These are phyloP conservation scores for Tylopilus vinaceipallidus DNA, from an alignment of 768 basidiomycete genomes.

Conservation along the genomic window DNA sequence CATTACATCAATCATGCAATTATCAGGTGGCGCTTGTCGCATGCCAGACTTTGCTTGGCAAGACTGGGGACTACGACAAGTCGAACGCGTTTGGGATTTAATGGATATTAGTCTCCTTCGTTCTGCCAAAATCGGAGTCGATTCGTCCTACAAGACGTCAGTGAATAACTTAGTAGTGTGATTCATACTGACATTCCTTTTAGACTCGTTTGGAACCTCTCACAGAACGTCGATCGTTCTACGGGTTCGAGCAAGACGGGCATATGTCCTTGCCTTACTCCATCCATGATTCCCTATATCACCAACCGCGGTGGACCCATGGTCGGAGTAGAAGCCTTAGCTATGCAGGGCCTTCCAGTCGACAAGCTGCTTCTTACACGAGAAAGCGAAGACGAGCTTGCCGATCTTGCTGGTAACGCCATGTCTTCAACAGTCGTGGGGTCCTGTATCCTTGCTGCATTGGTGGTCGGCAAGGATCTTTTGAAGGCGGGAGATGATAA, in stretches of 20 bases:
- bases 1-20: background rate
- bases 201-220: constrained; percentile 93
- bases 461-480: constrained; percentile 64
- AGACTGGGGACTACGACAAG: constrained; percentile 91
- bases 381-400: constrained; percentile 90
- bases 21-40: constrained; percentile 74
- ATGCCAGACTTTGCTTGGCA: constrained; percentile 89
- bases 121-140: constrained; percentile 74
- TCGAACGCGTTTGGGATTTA: constrained; percentile 93
- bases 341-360: constrained; percentile 92
- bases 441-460: constrained; percentile 79
- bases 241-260: constrained; percentile 79
- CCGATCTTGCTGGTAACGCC: constrained; percentile 93
- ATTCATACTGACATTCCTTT: constrained; percentile 3
- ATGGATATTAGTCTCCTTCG: constrained; percentile 90
- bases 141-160: constrained; percentile 88
- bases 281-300: constrained; percentile 95
- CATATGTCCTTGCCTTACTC: constrained; percentile 90
- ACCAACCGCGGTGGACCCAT: constrained; percentile 95
- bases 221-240: constrained; percentile 93
- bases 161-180: constrained; percentile 23
- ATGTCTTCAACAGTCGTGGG: constrained; percentile 98
- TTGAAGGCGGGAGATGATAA: constrained; percentile 65
- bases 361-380: constrained; percentile 89
- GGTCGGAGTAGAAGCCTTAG: constrained; percentile 89